Base-by-base conservation (phyloP, 1,284 basidiomycete species). In the Austroboletus novae-zelandiae region DNA sequence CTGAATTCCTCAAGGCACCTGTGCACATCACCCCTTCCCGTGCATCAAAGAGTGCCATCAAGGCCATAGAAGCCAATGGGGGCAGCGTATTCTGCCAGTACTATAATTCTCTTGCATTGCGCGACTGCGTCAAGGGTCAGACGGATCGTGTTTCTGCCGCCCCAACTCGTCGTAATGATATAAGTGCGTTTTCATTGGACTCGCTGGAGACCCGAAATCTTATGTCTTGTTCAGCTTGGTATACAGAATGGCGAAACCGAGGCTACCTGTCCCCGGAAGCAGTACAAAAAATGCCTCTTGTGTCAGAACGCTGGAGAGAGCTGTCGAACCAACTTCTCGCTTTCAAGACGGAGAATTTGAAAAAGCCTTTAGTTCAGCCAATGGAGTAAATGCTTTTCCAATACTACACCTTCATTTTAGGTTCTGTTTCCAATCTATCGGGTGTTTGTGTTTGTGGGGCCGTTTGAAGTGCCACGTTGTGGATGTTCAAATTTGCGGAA, bases 51-150 rank as follows among this genome's bases (percentile, higher is more conserved):
- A 81, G 81, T 43, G 95, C 96, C 2, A 94, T 98, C 47, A 70
- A 81, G 45, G 90, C 93, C 0, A 83, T 99, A 50, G 91, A 98
- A 64, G 74, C 74, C 10, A 78, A 77, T 5, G 93, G 94, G 15
- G 97, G 96, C 17, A 81, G 82, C 43, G 84, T 98, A 20, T 83
- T 89, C 45, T 95, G 94, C 73, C 87, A 92, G 61, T 98, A 94
- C 69, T 96, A 98, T 74, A 99, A 98, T 67, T 73, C 80, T 10
- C 77, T 96, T 43, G 86, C 90, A 1, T 75, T 99, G 44, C 79
- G 84, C 36, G 91, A 94, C 61, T 87, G 89, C 57, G 71, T 94
- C 47, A 86, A 89, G 55, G 88, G 83, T 5, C 75, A 80, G 45
- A 82, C 78, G 23, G 84, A 89, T 60, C 78, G 86, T 52, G 71